Base-by-base conservation (phyloP, 1,284 basidiomycete species). In the Ustilago cynodontis region DNA sequence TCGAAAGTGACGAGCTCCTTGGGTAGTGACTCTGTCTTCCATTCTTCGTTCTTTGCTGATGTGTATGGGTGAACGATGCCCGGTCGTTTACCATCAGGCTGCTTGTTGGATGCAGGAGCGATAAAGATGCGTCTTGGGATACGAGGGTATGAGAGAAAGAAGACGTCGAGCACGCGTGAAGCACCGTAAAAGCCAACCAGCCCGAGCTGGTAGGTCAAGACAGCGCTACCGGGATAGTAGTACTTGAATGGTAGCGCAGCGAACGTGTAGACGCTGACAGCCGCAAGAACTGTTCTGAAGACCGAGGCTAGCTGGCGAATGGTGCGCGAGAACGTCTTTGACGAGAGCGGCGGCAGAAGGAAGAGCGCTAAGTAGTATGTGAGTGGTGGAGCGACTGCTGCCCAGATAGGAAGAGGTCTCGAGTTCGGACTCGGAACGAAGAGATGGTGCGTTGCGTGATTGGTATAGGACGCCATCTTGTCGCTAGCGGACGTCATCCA, bases 191-290 rank as follows among this genome's bases (percentile, higher is more conserved):
- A 66, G 2, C 77, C 77, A 4, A 79, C 63, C 2, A 79, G 65
- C 0, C 77, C 77, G 45, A 79, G 71, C 33, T 79, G 77, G 52
- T 79, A 79, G n/a, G 73, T 79, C 13, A 79, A 62, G 18, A 77
- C 52, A 1, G 73, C 77, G 29, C 65, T 73, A 6, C 70, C 74
- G 10, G 77, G 77, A 26, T 74, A 72, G 58, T 68, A 68, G 59
- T 71, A 77, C 33, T 62, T 60, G 59, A 77, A 69, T 1, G 77
- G 77, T 3, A 79, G 71, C 33, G 64, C 54, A 2, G 62, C 66
- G 18, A 79, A 77, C 0, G 70, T 73, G 53, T 77, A 65, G 22
- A 65, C 18, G 11, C 65, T 70, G 13, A 77, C 37, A 9, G 43
- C 49, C 4, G 77, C 77, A 2, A 77, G 50, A 3, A 51, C 35